These are phyloP conservation scores for Blastobotrys ciferrii DNA, from an alignment of 1,139 yeast species.

Conservation along the genomic window DNA sequence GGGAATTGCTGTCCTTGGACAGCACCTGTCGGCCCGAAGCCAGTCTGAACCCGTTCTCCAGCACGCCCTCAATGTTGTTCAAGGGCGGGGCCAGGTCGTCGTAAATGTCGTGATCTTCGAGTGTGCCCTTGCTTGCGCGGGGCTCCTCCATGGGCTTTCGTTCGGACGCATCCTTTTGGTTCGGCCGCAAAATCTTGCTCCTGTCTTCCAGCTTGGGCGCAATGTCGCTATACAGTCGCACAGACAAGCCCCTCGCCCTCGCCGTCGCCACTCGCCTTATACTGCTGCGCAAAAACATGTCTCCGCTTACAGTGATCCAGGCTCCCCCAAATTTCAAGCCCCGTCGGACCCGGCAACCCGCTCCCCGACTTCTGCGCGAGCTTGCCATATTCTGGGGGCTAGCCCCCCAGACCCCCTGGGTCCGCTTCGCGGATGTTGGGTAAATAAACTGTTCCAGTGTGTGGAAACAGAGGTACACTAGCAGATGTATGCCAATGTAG, in stretches of 20 bases:
- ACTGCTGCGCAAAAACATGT: not conserved
- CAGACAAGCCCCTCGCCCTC: not conserved
- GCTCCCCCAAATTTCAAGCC: no score
- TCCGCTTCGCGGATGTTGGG: no score
- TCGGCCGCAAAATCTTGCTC: constrained; percentile 12
- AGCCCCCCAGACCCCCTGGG: no score
- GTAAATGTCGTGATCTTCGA: constrained; percentile 35
- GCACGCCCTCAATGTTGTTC: constrained; percentile 46
- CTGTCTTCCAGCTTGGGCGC: constrained; percentile 1
- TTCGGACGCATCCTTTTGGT: constrained; percentile 12
- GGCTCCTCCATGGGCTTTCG: constrained; percentile 15
- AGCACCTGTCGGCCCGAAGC: constrained; percentile 45
- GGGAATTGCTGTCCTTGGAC: constrained; percentile 50
- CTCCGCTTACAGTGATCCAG: not conserved
- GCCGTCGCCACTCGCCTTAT: not conserved
- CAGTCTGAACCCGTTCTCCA: constrained; percentile 46
- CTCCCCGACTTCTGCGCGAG: no score
- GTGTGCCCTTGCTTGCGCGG: constrained; percentile 24
- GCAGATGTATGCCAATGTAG: no score
- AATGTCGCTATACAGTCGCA: not conserved
- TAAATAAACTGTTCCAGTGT: no score
- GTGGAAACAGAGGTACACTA: no score
- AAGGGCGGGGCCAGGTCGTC: constrained; percentile 36
- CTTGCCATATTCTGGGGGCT: no score
- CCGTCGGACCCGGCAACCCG: no score